Conservation (phyloP, 1,284 basidiomycete genomes). For the Irpex sp. region DNA sequence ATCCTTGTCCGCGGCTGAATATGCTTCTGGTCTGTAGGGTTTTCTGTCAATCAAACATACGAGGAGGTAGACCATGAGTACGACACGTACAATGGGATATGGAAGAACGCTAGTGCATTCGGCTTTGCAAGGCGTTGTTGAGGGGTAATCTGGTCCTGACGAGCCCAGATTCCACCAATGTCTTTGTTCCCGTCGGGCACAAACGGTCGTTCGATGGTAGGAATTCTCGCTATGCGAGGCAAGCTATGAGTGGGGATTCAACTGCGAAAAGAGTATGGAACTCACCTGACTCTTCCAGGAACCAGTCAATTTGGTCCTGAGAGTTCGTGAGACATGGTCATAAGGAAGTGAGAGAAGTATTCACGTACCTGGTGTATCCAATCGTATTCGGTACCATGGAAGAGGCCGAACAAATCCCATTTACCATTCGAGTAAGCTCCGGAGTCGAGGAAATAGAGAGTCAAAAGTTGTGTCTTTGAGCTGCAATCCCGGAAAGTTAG, state of each 20-base stretch:
- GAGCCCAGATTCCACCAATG: slow-evolving; percentile 59
- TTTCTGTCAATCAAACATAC: slow-evolving; percentile 8
- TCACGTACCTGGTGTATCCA: slow-evolving; percentile 62
- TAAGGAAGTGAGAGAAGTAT: not conserved
- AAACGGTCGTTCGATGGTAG: slow-evolving; percentile 78
- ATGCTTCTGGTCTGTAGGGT: slow-evolving; percentile 47
- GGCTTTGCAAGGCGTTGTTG: slow-evolving; percentile 72
- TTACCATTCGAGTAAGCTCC: slow-evolving; percentile 67
- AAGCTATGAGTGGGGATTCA: slow-evolving; percentile 9
- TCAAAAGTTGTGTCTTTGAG: slow-evolving; percentile 83
- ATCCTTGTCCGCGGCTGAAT: slow-evolving; percentile 54
- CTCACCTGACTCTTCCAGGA: slow-evolving; percentile 70
- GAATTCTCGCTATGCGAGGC: slow-evolving; percentile 43
- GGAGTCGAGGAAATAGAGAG: slow-evolving; percentile 92
- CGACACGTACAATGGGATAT: slow-evolving; percentile 81
- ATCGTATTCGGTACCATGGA: slow-evolving; percentile 72
- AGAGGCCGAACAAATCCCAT: slow-evolving; percentile 56
- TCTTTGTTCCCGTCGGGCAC: slow-evolving; percentile 70
- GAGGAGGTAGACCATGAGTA: slow-evolving; percentile 4
- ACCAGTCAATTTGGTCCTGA: slow-evolving; percentile 84
- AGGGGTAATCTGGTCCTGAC: slow-evolving; percentile 56
- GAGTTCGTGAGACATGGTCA: not conserved
- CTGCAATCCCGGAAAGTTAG: slow-evolving; percentile 32
- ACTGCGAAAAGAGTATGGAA: not conserved
- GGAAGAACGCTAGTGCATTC: slow-evolving; percentile 93